These are phyloP conservation scores for Cladosporium sp. DNA, from an alignment of 2,329 filamentous ascomycete species.

Conservation along the genomic window DNA sequence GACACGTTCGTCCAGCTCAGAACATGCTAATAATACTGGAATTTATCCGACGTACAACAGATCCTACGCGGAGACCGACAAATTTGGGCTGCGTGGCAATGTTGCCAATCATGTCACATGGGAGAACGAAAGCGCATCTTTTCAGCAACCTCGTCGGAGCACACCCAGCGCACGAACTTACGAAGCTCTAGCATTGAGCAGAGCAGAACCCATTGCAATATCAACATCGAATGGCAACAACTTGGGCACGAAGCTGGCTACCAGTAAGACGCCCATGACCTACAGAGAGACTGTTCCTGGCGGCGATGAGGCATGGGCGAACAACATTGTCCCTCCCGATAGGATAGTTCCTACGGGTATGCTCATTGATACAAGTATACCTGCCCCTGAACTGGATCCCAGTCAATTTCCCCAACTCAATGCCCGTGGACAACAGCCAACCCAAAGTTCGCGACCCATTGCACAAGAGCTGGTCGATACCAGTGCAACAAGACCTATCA, in stretches of 20 bases:
- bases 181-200: not conserved
- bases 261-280: slow-evolving; percentile 2
- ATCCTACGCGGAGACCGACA: slow-evolving; percentile 15
- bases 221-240: not conserved
- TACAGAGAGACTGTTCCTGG: slow-evolving; percentile 2
- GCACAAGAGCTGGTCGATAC: too few relatives aligned
- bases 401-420: not conserved
- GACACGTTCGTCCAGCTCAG: too few relatives aligned
- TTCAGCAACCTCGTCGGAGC: not conserved
- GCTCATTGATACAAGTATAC: slow-evolving; percentile 10
- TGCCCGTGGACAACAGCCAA: not conserved
- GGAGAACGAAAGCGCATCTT: slow-evolving; percentile 12
- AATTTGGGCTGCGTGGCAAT: slow-evolving; percentile 15
- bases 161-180: not conserved
- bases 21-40: not conserved
- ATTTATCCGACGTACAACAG: slow-evolving; percentile 7
- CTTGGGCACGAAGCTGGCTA: not conserved
- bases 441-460: too few relatives aligned
- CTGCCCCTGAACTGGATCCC: not conserved
- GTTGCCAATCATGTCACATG: slow-evolving; percentile 15
- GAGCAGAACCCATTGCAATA: not conserved
- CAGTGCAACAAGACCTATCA: too few relatives aligned
- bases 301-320: slow-evolving; percentile 15
- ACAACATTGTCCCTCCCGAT: slow-evolving; percentile 8
- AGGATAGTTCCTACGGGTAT: not conserved